Conservation (phyloP, 768 basidiomycete genomes). For the Dioszegia hungarica region DNA sequence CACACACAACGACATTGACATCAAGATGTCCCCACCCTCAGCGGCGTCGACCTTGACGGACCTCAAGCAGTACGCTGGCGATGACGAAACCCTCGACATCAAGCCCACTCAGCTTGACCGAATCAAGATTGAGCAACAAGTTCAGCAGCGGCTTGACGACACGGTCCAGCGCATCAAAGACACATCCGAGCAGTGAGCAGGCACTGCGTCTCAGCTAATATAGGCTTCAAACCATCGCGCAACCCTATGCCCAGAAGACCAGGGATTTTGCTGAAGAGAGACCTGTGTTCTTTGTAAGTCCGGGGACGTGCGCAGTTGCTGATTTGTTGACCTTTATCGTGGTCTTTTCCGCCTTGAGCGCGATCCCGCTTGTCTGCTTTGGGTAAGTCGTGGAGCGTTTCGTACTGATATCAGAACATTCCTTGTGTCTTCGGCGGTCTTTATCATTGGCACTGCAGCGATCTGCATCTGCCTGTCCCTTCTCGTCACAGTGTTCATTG, state of each 20-base stretch:
- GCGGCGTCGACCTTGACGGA: background rate
- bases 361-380: conserved; percentile 29
- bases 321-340: conserved; percentile 31
- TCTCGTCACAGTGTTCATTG: conserved; percentile 22
- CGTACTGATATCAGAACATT: conserved; percentile 9
- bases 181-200: conserved; percentile 30
- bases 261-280: conserved; percentile 30
- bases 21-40: conserved; percentile 21
- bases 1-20: conserved; percentile 6
- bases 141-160: conserved; percentile 29
- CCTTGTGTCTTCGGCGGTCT: conserved; percentile 16
- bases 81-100: no score
- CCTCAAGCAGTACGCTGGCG: background rate
- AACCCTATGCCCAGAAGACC: conserved; percentile 33
- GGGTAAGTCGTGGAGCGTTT: conserved; percentile 25
- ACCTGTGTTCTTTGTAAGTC: conserved; percentile 38
- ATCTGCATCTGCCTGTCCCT: conserved; percentile 19
- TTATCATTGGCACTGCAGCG: conserved; percentile 26
- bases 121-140: conserved; percentile 7
- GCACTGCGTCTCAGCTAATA: background rate
- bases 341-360: conserved; percentile 25
- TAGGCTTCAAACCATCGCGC: conserved; percentile 31
- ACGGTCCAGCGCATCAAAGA: conserved; percentile 26
- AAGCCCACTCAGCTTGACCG: no score
- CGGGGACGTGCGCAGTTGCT: background rate